A percentile compares a stretch with the other conserved stretches of the same genome.
These are phyloP conservation scores for Tubosaeta sp. DNA, from an alignment of 768 basidiomycete species.

Conservation along the genomic window DNA sequence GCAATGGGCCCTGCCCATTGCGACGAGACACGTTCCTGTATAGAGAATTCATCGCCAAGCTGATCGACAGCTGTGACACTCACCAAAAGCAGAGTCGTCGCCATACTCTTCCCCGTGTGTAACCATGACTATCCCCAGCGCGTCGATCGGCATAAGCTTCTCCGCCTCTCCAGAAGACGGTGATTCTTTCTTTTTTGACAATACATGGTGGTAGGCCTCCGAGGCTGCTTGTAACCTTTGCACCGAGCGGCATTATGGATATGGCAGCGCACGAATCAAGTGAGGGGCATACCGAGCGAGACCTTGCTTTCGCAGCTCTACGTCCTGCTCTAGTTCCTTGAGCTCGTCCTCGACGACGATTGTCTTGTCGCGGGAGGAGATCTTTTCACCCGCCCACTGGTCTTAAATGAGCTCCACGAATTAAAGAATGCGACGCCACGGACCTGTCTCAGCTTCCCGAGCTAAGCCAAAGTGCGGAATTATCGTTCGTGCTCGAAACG, in stretches of 20 bases:
- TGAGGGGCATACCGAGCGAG: slow-evolving; percentile 55
- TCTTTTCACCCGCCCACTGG: slow-evolving; percentile 89
- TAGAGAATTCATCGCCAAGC: neutral
- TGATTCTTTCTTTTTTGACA: slow-evolving; percentile 77
- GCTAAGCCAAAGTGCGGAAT: slow-evolving; percentile 35
- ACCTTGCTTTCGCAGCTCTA: slow-evolving; percentile 75
- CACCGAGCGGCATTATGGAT: neutral
- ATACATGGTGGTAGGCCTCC: slow-evolving; percentile 58
- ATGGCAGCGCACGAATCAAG: neutral
- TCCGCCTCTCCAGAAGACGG: slow-evolving; percentile 56
- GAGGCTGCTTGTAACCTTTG: slow-evolving; percentile 69
- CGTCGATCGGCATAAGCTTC: slow-evolving; percentile 73
- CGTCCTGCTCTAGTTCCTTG: slow-evolving; percentile 74
- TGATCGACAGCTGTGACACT: slow-evolving; percentile 8
- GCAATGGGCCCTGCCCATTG: slow-evolving; percentile 79
- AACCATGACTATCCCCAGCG: slow-evolving; percentile 83
- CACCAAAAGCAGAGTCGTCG: slow-evolving; percentile 72
- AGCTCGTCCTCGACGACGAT: slow-evolving; percentile 69
- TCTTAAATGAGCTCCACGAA: neutral
- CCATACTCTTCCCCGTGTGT: slow-evolving; percentile 78
- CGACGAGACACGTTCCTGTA: slow-evolving; percentile 66
- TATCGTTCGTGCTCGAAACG: neutral
- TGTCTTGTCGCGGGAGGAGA: slow-evolving; percentile 80
- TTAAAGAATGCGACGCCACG: slow-evolving; percentile 13
- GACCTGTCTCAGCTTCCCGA: slow-evolving; percentile 78